Conservation (phyloP, 331 rosid species). For the Erythrophleum ivorense region DNA sequence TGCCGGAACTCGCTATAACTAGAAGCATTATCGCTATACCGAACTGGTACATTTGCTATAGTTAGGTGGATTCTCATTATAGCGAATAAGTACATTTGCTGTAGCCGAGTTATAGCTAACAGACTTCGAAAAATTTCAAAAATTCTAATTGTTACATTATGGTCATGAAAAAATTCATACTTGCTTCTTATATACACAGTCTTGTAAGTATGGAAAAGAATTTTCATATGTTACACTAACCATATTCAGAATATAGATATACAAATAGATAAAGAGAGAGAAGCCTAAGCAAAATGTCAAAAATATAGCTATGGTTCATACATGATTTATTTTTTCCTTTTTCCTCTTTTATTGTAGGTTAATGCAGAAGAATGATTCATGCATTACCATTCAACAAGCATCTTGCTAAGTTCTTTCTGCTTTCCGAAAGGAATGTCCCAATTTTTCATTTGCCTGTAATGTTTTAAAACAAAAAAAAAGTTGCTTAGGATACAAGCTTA, state of each 20-base stretch:
- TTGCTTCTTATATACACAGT: constrained; percentile 83
- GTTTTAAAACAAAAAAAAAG: neutral
- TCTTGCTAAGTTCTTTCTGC: constrained; percentile 86
- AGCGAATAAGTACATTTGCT: no score
- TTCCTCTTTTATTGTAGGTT: neutral
- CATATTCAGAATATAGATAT: neutral
- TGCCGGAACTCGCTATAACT: no score
- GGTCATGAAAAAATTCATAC: constrained; percentile 45
- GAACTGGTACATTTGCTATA: no score
- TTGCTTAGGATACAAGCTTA: constrained; percentile 34
- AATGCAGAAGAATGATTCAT: constrained; percentile 35
- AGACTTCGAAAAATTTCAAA: no score
- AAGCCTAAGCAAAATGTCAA: constrained; percentile 30
- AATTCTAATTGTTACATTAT: no score
- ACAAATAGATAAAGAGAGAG: neutral
- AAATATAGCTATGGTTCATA: constrained; percentile 14
- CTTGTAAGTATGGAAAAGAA: constrained; percentile 55
- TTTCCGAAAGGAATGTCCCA: constrained; percentile 91
- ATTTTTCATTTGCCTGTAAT: constrained; percentile 84
- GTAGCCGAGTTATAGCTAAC: no score
- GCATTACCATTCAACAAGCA: constrained; percentile 95
- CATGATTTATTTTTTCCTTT: neutral
- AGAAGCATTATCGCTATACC: no score
- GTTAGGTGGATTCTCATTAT: no score
- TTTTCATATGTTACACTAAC: constrained; percentile 20